phyloP scores from a whole-genome alignment of 345 rosid genomes.

The Lepidium didymum region DNA sequence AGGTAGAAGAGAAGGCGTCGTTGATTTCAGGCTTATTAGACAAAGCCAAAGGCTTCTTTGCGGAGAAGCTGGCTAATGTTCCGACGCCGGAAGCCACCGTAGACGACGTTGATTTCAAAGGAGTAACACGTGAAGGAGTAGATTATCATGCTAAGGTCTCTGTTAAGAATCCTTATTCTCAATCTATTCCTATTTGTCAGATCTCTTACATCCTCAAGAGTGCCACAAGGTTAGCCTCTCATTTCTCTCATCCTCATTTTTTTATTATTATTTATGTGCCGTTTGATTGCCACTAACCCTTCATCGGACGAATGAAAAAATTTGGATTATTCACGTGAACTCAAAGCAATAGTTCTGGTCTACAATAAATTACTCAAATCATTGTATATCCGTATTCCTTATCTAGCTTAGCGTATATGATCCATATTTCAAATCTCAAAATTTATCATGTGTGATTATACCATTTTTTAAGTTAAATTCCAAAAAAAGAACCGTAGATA shows the following conservation, averaged over 20 bases:
- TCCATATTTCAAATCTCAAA: too few species aligned
- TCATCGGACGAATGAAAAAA: neutral
- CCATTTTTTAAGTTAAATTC: too few species aligned
- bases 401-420: too few species aligned
- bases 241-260: neutral
- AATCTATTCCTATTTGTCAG: slow-evolving; percentile 73
- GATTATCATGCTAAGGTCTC: slow-evolving; percentile 66
- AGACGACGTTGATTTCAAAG: slow-evolving; percentile 50
- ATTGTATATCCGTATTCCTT: neutral
- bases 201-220: slow-evolving; percentile 72
- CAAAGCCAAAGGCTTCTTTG: slow-evolving; percentile 69
- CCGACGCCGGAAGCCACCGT: slow-evolving; percentile 74
- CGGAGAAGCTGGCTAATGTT: slow-evolving; percentile 57
- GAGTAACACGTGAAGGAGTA: slow-evolving; percentile 44
- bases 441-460: too few species aligned
- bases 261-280: neutral
- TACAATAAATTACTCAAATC: neutral
- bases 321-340: neutral
- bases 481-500: too few species aligned
- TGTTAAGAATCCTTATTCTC: slow-evolving; percentile 63
- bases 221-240: slow-evolving; percentile 41
- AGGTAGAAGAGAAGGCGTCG: slow-evolving; percentile 22
- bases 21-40: slow-evolving; percentile 35
- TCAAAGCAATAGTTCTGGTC: neutral
- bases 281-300: neutral